Evolutionary conservation across 768 basidiomycete species (phyloP), one percentile per base, ranked within the genome.

Genomic region (Tylopilus subfusipes): DNA sequence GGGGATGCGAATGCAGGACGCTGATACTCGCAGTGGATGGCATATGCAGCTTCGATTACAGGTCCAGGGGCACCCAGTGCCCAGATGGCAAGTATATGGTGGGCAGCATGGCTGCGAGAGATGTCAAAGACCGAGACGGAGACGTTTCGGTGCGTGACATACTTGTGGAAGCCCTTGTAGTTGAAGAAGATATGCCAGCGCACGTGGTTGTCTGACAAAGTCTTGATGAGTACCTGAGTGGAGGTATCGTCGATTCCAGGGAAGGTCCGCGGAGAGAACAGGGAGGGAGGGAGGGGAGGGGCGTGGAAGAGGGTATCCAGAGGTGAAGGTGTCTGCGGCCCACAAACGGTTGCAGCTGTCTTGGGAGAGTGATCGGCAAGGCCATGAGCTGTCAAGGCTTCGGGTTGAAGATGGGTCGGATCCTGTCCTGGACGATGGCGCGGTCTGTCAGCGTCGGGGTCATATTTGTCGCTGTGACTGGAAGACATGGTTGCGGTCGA

Each of bases 61-160:
- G 65, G 57, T 1, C 66, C 68, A 14, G 75, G 69, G 0, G 79
- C 86, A 2, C 87, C 88, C 12, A 90, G 66, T 1, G 76, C 74
- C 73, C 82, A 88, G 3, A 83, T 75, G 7, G 84, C 82, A 24
- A 85, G 66, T 19, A 80, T 58, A 24, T 80, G 82, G 58, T 88
- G 85, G 5, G 80, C 71, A 31, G 78, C 69, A 69, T 88, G 86
- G 52, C 81, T 82, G 31, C 48, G 45, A 25, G 53, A 7, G 4
- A 47, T 76, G 43, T 57, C 54, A 58, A 49, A 50, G 21, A 52
- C 10, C 5, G 57, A 58, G 39, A 58, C 70, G 1, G 24, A 22
- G 4, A 55, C 4, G 2, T 29, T 18, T 52, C 21, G 33, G 25
- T 43, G 40, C 19, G 16, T 33, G 3, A 60, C 68, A 40, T 61